Evolutionary conservation across 306 rosid species (phyloP).

Genomic region (cucumber (Cucumis sativus)): Cucumber_9930_V3 NC_026658.2:19713501-19714000

Average conservation of each 20-base stretch:
- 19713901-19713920: neutral
- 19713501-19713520: conserved; percentile 98
- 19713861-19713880: neutral
- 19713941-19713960: neutral
- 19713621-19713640: neutral
- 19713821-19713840: neutral
- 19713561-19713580: conserved; percentile 81
- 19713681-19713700: neutral
- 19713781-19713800: neutral
- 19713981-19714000: neutral
- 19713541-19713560: conserved; percentile 89
- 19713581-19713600: conserved; percentile 94
- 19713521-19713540: conserved; percentile 56
- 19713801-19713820: neutral
- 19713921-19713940: neutral
- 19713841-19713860: neutral
- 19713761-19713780: neutral
- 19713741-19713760: neutral
- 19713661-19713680: neutral
- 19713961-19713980: neutral
- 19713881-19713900: neutral
- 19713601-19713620: conserved; percentile 26
- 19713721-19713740: neutral
- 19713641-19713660: neutral
- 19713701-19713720: neutral